Conservation (phyloP, 176 grass and related monocot genomes). For the Hordeum vulgare region MorexV3_pseudomolecules_assembly NC_058523.1:150690803-150691302, state of each 20-base stretch:
- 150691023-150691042: conserved; percentile 91
- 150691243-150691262: conserved; percentile 44
- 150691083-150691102: neutral
- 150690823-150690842: neutral
- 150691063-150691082: neutral
- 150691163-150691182: neutral
- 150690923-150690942: conserved; percentile 28
- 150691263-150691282: conserved; percentile 94
- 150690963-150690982: conserved; percentile 88
- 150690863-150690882: neutral
- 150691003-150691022: conserved; percentile 56
- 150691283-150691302: conserved; percentile 83
- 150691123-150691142: neutral
- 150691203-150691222: neutral
- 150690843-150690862: neutral
- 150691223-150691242: neutral
- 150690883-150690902: neutral
- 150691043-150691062: conserved; percentile 73
- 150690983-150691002: conserved; percentile 65
- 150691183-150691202: conserved; percentile 1
- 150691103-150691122: neutral
- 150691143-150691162: neutral
- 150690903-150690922: conserved; percentile 5
- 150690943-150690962: conserved; percentile 67
- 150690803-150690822: neutral